Base-by-base conservation (phyloP, 1,284 basidiomycete species). In the Melampsora larici-populina region DNA sequence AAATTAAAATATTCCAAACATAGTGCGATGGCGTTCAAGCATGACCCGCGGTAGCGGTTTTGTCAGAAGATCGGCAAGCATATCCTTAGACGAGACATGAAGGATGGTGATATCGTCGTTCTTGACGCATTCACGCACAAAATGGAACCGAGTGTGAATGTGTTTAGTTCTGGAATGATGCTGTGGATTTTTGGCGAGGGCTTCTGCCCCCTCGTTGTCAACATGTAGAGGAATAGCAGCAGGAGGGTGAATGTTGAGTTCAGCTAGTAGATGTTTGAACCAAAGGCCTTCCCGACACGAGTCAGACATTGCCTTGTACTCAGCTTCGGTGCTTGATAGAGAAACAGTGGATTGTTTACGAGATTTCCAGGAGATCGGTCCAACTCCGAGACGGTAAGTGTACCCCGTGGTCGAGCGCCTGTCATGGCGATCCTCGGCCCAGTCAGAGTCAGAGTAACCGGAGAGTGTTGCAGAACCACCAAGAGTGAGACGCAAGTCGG, bases 121-220 rank as follows among this genome's bases (percentile, higher is more conserved):
- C 0, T 81, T 79, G 0, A 87, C 83, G 0, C 71, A 71, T 60
- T 87, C 84, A 0, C 85, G 82, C 13, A 87, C 81, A 55, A 83
- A 85, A 69, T 87, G 86, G 69, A 85, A 81, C 0, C 79, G 77
- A 17, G 87, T 81, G 64, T 86, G 83, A 60, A 88, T 86, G 77
- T 88, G 87, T 79, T 87, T 87, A 17, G 82, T 80, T 0, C 82
- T 79, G 0, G 80, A 63, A 64, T 86, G 83, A 2, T 77, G 78
- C 3, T 81, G 62, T 3, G 62, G 62, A 36, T 64, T 64, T 4
- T n/a, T 11, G 29, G 62, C 62, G 15, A 64, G 62, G 5, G 62
- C 62, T 21, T 64, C 62, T 2, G 62, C 62, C 9, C 62, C 62
- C 29, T 63, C 36, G 9, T 36, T 36, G 36, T 36, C 9, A 9